Evolutionary conservation across 2,329 filamentous ascomycete species (phyloP).

Genomic region (Macrophomina pseudophaseolina): DNA sequence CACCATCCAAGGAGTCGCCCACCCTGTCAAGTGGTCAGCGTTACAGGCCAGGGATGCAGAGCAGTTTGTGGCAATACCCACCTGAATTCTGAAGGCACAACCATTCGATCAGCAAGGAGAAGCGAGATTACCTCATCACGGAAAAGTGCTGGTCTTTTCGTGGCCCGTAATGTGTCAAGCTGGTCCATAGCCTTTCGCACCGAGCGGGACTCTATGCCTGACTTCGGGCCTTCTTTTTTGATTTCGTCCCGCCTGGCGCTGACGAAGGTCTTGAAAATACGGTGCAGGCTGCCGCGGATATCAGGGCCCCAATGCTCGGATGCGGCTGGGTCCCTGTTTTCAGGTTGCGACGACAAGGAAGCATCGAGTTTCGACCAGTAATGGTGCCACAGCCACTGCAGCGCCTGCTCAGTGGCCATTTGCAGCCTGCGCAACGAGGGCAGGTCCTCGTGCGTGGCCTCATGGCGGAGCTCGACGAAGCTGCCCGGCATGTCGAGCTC

Average conservation of each 20-base stretch:
- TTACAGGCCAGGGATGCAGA: conserved; percentile 20
- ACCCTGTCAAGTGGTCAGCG: conserved; percentile 20
- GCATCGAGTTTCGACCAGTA: conserved; percentile 71
- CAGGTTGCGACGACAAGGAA: conserved; percentile 20
- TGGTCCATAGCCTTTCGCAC: background rate
- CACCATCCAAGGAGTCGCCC: conserved; percentile 30
- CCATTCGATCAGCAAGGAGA: conserved; percentile 24
- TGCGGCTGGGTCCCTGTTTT: conserved; percentile 16
- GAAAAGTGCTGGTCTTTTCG: conserved; percentile 1
- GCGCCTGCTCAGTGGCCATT: conserved; percentile 69
- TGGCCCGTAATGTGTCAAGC: conserved; percentile 10
- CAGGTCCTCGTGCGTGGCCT: conserved; percentile 87
- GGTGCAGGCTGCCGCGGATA: conserved; percentile 11
- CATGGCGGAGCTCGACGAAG: conserved; percentile 88
- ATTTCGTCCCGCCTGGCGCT: conserved; percentile 20
- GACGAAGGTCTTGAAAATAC: conserved; percentile 22
- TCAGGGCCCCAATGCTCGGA: background rate
- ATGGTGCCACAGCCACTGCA: conserved; percentile 86
- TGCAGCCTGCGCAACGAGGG: conserved; percentile 77
- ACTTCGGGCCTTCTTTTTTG: conserved; percentile 23
- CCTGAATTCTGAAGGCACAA: conserved; percentile 24
- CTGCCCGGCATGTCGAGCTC: conserved; percentile 72
- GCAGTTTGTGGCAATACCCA: conserved; percentile 2
- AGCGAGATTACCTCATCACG: conserved; percentile 21
- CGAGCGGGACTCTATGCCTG: conserved; percentile 20